Evolutionary conservation across 257 asterid genomes (phyloP).

Genomic region (Solanum neorickii): DNA sequence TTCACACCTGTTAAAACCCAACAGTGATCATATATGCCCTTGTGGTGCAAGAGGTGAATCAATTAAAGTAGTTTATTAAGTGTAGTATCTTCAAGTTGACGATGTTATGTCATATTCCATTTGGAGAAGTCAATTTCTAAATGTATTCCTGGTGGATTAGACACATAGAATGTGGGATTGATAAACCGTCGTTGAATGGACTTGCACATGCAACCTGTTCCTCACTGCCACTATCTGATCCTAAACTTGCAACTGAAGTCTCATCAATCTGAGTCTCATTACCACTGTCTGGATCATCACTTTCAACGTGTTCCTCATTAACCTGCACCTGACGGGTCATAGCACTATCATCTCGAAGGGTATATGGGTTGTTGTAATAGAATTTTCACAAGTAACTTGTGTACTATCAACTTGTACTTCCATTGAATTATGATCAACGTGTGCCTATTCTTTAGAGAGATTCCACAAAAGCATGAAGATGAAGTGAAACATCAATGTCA

Average conservation of each 20-base stretch:
- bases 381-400: not conserved
- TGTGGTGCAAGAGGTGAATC: not conserved
- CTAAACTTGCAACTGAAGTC: not conserved
- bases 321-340: too few species aligned
- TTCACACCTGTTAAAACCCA: too few species aligned
- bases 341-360: not conserved
- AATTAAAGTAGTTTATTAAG: not conserved
- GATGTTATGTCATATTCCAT: not conserved
- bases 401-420: not conserved
- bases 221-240: not conserved
- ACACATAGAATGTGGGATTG: not conserved
- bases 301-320: not conserved
- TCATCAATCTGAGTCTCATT: too few species aligned
- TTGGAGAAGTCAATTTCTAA: too few species aligned
- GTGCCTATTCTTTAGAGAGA: not conserved
- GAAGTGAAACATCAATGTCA: not conserved
- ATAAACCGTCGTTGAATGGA: not conserved
- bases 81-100: not conserved
- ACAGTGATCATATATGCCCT: not conserved
- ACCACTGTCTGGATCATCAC: not conserved
- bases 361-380: not conserved
- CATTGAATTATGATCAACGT: not conserved
- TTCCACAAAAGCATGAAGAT: not conserved
- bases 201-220: not conserved
- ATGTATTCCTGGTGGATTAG: not conserved